These are phyloP conservation scores for Malus sylvestris DNA, from an alignment of 306 rosid species.

Conservation along the genomic window DNA sequence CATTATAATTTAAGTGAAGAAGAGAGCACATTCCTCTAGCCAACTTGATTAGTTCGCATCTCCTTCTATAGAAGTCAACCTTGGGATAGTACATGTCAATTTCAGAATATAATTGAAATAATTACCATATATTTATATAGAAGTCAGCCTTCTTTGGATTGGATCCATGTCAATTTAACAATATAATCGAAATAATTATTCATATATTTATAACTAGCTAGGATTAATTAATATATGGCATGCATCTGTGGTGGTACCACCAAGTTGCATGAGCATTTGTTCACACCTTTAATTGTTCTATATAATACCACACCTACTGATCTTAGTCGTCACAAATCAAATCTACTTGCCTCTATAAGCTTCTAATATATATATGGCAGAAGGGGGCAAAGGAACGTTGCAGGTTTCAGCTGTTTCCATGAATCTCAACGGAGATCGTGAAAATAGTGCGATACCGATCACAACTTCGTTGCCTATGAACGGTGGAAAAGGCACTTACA, in stretches of 20 bases:
- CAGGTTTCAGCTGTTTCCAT: neutral
- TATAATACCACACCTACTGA: neutral
- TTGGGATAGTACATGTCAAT: neutral
- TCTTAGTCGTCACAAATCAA: neutral
- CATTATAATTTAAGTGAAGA: no score
- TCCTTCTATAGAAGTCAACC: neutral
- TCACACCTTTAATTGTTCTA: neutral
- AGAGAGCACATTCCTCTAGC: rapidly evolving
- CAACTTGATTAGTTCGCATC: neutral
- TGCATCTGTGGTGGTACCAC: conserved; percentile 1
- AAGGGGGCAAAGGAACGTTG: neutral
- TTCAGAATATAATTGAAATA: neutral
- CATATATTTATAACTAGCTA: neutral
- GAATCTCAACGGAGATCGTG: neutral
- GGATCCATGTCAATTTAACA: neutral
- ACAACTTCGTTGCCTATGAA: conserved; percentile 19
- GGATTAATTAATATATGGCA: neutral
- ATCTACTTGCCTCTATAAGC: neutral
- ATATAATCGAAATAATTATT: neutral
- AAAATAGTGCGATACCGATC: neutral
- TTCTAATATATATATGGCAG: neutral
- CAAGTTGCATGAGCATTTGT: neutral
- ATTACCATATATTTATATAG: neutral
- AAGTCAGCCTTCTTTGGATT: neutral
- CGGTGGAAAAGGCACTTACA: conserved; percentile 35